Evolutionary conservation across 352 stramenopile species (phyloP).

Genomic region (Pythium monospermum): DNA sequence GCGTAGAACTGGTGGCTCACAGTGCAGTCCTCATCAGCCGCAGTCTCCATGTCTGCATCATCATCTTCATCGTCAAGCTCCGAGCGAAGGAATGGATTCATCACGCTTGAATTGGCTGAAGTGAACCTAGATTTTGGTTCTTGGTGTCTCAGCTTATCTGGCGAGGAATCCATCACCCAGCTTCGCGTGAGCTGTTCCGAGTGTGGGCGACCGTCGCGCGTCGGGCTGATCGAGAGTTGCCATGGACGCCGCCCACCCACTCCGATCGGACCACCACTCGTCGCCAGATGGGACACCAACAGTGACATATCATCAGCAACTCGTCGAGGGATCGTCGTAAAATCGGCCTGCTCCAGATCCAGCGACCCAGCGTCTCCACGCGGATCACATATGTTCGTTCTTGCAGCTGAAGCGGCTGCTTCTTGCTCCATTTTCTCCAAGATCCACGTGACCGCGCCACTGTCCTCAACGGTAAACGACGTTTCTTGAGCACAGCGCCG

Average conservation of each 20-base stretch:
- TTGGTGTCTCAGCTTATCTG: not conserved
- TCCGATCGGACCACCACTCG: not conserved
- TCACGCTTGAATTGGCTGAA: not conserved
- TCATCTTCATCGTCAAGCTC: conserved; percentile 7
- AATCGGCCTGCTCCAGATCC: no score
- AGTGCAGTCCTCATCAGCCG: not conserved
- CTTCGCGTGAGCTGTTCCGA: conserved; percentile 14
- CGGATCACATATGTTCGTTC: not conserved
- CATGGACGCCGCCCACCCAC: not conserved
- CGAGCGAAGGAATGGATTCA: conserved; percentile 11
- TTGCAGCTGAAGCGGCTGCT: conserved; percentile 1
- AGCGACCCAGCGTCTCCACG: not conserved
- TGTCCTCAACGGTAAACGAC: conserved; percentile 42
- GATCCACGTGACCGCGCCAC: conserved; percentile 82
- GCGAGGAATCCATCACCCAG: not conserved
- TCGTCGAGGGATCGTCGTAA: not conserved
- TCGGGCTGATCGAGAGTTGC: conserved; percentile 11
- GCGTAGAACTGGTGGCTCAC: not conserved
- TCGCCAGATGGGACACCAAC: not conserved
- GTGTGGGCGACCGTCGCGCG: conserved; percentile 7
- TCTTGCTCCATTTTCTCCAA: conserved; percentile 88
- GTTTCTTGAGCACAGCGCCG: conserved; percentile 56
- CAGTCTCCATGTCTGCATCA: not conserved
- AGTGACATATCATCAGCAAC: conserved; percentile 16
- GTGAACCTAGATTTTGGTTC: not conserved